These are phyloP conservation scores for Juncus effusus DNA, from an alignment of 176 grass and related monocot genomes.

Conservation along the genomic window DNA sequence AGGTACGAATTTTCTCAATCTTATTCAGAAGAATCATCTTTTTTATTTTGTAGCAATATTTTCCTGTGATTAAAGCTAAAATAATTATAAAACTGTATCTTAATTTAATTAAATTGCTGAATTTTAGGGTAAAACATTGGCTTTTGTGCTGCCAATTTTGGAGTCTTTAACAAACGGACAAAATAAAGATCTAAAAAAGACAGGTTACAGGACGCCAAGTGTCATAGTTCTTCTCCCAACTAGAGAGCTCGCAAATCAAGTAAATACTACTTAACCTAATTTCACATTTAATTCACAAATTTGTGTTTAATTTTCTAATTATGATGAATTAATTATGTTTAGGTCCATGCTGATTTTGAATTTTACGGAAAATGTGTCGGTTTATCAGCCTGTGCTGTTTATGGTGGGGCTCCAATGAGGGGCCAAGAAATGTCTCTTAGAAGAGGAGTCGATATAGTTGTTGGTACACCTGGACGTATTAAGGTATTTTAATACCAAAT, in stretches of 20 bases:
- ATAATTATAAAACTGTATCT: neutral
- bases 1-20: conserved; percentile 36
- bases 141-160: conserved; percentile 92
- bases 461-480: conserved; percentile 86
- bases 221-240: conserved; percentile 85
- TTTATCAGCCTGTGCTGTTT: conserved; percentile 68
- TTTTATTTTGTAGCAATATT: neutral
- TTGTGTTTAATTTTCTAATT: neutral
- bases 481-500: conserved; percentile 43
- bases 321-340: conserved; percentile 19
- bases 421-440: conserved; percentile 59
- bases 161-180: conserved; percentile 78
- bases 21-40: neutral
- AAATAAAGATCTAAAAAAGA: conserved; percentile 54
- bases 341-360: conserved; percentile 82
- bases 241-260: conserved; percentile 92
- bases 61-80: neutral
- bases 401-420: conserved; percentile 78
- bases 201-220: conserved; percentile 58
- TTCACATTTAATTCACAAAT: neutral
- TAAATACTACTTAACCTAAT: conserved; percentile 11
- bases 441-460: conserved; percentile 82
- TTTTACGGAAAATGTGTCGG: conserved; percentile 66
- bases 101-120: conserved; percentile 17
- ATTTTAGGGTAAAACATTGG: conserved; percentile 84